These are phyloP conservation scores for Chlamydomonas applanata DNA, from an alignment of 139 green algal genomes.

Conservation along the genomic window DNA sequence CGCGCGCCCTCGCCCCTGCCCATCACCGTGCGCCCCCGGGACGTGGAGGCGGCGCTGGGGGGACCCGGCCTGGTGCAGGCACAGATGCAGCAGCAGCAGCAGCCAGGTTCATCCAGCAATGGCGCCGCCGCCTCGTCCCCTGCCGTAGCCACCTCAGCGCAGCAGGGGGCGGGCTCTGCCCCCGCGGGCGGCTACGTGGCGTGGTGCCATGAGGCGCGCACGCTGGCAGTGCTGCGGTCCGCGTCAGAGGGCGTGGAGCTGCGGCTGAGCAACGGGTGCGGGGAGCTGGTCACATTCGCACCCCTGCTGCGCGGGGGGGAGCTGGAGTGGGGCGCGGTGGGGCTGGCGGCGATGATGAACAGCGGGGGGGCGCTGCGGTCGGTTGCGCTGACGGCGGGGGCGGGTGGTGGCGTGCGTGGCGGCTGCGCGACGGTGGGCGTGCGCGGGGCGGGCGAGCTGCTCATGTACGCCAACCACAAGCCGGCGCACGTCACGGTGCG, in stretches of 20 bases:
- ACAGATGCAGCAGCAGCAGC: no score
- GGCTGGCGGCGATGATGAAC: no score
- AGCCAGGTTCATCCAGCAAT: no score
- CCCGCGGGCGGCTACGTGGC: constrained; percentile 19
- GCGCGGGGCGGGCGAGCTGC: no score
- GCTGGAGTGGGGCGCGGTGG: no score
- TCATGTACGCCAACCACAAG: no score
- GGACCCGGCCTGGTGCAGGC: constrained; percentile 61
- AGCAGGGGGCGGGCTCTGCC: neutral
- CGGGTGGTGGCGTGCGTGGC: no score
- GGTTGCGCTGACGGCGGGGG: no score
- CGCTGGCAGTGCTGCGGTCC: constrained; percentile 12
- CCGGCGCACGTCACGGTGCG: no score
- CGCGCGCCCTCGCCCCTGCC: constrained; percentile 24
- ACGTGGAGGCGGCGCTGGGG: neutral
- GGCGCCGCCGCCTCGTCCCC: constrained; percentile 17
- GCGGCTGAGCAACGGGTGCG: constrained; percentile 13
- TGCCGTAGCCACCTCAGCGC: neutral
- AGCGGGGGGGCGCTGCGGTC: no score
- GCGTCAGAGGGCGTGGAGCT: constrained; percentile 17
- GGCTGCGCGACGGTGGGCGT: no score
- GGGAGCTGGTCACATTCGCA: constrained; percentile 37
- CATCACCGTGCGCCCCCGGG: constrained; percentile 19
- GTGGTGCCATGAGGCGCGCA: constrained; percentile 7
- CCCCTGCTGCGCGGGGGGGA: constrained; percentile 2